Evolutionary conservation across 352 stramenopile genomes (phyloP), one percentile per base, ranked within the genome.

Genomic region (Aphanomyces invadans): DNA sequence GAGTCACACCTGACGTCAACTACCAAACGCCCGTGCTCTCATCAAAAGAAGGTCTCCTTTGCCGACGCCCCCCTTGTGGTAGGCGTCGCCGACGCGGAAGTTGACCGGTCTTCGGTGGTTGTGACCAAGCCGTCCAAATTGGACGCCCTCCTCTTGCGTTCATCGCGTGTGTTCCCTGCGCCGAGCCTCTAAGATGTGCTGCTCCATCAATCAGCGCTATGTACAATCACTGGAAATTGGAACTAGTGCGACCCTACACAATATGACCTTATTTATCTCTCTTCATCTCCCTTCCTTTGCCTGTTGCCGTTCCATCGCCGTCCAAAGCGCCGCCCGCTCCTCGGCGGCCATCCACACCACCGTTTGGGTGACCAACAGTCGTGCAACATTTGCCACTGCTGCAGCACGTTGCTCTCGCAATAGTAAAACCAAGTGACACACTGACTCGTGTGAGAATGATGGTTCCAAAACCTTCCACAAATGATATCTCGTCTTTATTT

Each of bases 121-220:
- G 81, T 80, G 26, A 89, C 81, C 9, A 87, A 87, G 52, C 82
- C 82, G 21, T 90, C 82, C 49, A 88, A 88, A 69, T 80, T 93
- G 53, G 84, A 93, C 76, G 90, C 84, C 57, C 61, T 93, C 56
- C 69, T 93, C 53, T 71, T 93, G 56, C 84, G 84, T 70, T 91
- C 84, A 39, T 90, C 84, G 54, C 81, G 84, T 33, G 82, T 90
- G 72, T 93, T 93, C 68, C 84, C 84, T 1, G 87, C 81, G 55
- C 84, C 84, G 15, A 71, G 72, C 42, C 88, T 91, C 61, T 91
- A 84, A 51, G 33, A n/a, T n/a, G n/a, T n/a, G n/a, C n/a, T n/a
- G n/a, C n/a, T n/a, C n/a, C n/a, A n/a, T n/a, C n/a, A n/a, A n/a
- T n/a, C n/a, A 68, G 42, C 23, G 21, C 49, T 52, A 52, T 52